phyloP scores from a whole-genome alignment of 371 early-diverging fungal genomes.

The Nematocida sp. region DNA sequence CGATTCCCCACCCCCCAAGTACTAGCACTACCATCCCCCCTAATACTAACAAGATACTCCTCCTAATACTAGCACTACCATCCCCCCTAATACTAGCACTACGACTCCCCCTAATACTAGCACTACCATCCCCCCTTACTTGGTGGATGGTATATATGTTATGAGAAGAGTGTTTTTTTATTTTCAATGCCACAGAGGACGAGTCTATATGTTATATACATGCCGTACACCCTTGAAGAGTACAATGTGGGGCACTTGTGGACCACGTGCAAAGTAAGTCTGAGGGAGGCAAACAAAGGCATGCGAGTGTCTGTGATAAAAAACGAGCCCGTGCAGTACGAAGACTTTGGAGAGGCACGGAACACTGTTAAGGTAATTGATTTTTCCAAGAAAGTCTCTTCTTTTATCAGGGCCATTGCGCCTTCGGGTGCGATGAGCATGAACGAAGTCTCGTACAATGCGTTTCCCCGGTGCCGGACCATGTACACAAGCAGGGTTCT shows the following conservation, averaged over 20 bases:
- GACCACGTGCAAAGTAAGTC: conserved; percentile 58
- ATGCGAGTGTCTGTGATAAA: conserved; percentile 47
- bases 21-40: too few species aligned
- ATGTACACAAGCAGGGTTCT: conserved; percentile 60
- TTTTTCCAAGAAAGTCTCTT: conserved; percentile 59
- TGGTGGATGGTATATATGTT: neutral
- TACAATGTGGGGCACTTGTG: conserved; percentile 63
- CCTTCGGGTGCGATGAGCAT: conserved; percentile 60
- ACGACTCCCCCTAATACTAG: too few species aligned
- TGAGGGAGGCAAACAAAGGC: conserved; percentile 51
- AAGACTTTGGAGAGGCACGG: conserved; percentile 33
- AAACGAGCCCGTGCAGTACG: conserved; percentile 46
- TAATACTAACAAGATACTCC: too few species aligned
- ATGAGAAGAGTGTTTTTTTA: conserved; percentile 10
- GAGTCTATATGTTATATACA: conserved; percentile 50
- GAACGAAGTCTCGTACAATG: conserved; percentile 62
- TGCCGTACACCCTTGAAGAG: conserved; percentile 62
- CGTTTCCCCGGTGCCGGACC: conserved; percentile 57
- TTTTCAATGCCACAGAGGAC: conserved; percentile 49
- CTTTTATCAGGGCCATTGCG: conserved; percentile 54
- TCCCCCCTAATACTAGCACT: too few species aligned
- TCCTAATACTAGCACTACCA: too few species aligned
- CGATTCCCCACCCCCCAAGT: too few species aligned
- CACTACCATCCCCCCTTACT: too few species aligned
- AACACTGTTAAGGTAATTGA: conserved; percentile 61